Evolutionary conservation across 495 filamentous ascomycete genomes (phyloP), one percentile per base, ranked within the genome.

Genomic region (Penicillium riverlandense): DNA sequence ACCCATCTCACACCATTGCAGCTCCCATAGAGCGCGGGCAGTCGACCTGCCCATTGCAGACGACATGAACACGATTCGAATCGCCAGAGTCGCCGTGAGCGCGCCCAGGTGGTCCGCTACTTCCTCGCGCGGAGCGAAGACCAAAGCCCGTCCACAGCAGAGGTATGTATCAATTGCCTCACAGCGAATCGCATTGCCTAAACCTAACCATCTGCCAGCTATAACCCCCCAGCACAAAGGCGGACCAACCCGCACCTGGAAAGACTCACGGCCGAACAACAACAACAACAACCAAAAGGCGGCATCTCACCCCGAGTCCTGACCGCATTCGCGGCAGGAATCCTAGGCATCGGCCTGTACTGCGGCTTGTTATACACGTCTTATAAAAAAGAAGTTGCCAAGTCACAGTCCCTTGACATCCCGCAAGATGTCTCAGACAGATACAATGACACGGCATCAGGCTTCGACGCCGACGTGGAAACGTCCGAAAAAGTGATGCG

Each of bases 401-500:
- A 65, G 43, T 49, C 62, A 0, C 60, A 66, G 44, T 53, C 61
- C 11, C 53, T 75, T 0, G 34, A 61, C 9, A 53, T 76, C 9
- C 73, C 75, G 7, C 42, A 50, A 29, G 77, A 80, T 40, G 71
- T 78, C 13, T 77, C 78, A 40, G 66, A 75, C 49, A 69, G 77
- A 27, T 83, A 79, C 62, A 69, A 81, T 50, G 53, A 53, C 11
- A 79, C 74, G 8, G 83, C 83, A 7, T 52, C 55, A 9, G 66
- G 65, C 28, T 89, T 83, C 60, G 85, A 89, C 59, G 61, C 68
- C 4, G 71, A 75, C 45, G 77, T 91, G 47, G 74, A 81, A 51
- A 54, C 75, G 43, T 79, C 76, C 9, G 88, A 95, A 61, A 72
- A 68, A 44, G 61, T 80, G 8, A 80, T 78, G 70, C 79, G 87